Percentiles rank a stretch among this genome's conserved stretches.
These are phyloP conservation scores for Pseudonitzschia multistriata DNA, from an alignment of 108 stramenopile species.

Conservation along the genomic window DNA sequence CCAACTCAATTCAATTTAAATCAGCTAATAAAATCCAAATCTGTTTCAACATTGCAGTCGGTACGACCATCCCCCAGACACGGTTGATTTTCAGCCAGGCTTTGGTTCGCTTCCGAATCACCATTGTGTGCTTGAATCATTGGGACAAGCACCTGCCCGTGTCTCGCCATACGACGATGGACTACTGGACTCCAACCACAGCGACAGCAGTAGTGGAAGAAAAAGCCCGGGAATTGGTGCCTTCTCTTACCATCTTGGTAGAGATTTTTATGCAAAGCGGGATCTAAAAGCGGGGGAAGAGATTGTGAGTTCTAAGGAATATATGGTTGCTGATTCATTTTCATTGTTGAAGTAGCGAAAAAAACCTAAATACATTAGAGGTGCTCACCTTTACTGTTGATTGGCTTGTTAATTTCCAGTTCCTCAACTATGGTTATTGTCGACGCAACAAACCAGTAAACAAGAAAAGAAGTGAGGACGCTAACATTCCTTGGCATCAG, in stretches of 20 bases:
- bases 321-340: too few species aligned
- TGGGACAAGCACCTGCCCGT: slow-evolving; percentile 13
- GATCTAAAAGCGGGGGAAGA: slow-evolving; percentile 27
- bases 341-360: too few species aligned
- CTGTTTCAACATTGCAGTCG: too few species aligned
- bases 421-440: slow-evolving; percentile 11
- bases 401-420: slow-evolving; percentile 1
- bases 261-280: slow-evolving; percentile 25
- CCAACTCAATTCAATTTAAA: too few species aligned
- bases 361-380: background rate
- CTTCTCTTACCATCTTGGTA: slow-evolving; percentile 38
- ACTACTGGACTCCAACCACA: background rate
- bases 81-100: slow-evolving; percentile 38
- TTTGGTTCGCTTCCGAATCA: slow-evolving; percentile 47
- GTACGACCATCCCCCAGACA: slow-evolving; percentile 14
- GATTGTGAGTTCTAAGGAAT: slow-evolving; percentile 18
- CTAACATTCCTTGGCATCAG: background rate
- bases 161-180: slow-evolving; percentile 18
- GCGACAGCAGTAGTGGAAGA: background rate
- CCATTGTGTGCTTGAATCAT: slow-evolving; percentile 27
- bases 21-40: too few species aligned
- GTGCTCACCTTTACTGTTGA: background rate
- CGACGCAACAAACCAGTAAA: background rate
- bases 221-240: slow-evolving; percentile 35
- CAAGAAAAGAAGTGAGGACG: background rate